Base-by-base conservation (phyloP, 2,329 filamentous ascomycete genomes). In the Neofusicoccum ribis region DNA sequence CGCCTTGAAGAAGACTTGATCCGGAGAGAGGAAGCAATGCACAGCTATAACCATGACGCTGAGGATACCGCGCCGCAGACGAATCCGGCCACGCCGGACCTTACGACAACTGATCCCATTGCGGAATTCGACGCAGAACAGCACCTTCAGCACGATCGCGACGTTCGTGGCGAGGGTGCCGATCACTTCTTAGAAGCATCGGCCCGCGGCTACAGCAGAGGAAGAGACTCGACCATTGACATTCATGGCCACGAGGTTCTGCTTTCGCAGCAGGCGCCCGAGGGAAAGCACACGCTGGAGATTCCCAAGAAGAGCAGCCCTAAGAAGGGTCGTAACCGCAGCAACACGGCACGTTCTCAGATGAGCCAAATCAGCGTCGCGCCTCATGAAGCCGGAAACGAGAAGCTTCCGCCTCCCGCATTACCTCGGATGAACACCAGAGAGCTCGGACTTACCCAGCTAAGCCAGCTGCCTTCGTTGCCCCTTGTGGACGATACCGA, bases 41-140 rank as follows among this genome's bases (percentile, higher is more conserved):
- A 82, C 65, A 93, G 90, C 73, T 91, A 92, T 79, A 94, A 93
- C 70, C 89, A 92, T 70, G 90, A 93, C 73, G 85, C 90, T 12
- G 85, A 89, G n/a, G 41, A 52, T 27, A 43, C 41, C 20, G 46
- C 37, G 14, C 60, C 39, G 3, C 36, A 51, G 3, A 23, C 46
- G 36, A 51, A 44, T 9, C 60, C 46, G 15, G 27, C 8, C 1
- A 52, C 49, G 12, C 12, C 37, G 37, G 37, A 15, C 37, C 86
- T 84, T 68, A 77, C 82, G 64, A 87, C 82, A 34, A 77, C 81
- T 23, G 88, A 90, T 70, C 75, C 83, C 9, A 82, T 85, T 58
- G 83, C 23, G 90, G n/a, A 85, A 83, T 15, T 80, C 6, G 52
- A 27, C 2, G 20, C 20, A 6, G 52, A 27, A 14, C 1, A 82